A percentile compares a stretch with the other conserved stretches of the same genome.
Conservation (phyloP, 2,329 filamentous ascomycete genomes). For the Thielaviopsis cerberus region DNA sequence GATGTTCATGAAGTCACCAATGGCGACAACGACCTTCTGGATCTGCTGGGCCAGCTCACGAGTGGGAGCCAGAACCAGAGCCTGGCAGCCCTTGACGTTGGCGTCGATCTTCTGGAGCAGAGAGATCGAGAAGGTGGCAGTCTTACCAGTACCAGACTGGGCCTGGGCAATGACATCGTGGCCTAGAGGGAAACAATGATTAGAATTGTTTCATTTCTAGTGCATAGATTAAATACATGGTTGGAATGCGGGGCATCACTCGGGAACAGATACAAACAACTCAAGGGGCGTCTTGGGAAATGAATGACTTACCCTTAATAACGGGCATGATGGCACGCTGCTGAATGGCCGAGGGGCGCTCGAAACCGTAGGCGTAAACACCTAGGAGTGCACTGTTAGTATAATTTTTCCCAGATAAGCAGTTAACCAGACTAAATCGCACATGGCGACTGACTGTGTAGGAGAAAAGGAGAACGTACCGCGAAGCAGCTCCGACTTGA, state of each 20-base stretch:
- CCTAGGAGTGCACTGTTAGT: conserved; percentile 25
- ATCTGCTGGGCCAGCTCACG: conserved; percentile 98
- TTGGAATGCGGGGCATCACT: not conserved
- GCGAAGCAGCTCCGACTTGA: conserved; percentile 93
- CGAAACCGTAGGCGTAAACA: conserved; percentile 99
- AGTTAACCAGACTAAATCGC: not conserved
- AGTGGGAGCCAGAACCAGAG: conserved; percentile 90
- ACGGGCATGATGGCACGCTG: conserved; percentile 99
- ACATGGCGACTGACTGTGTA: conserved; percentile 7
- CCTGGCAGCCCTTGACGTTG: conserved; percentile 90
- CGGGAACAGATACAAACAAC: not conserved
- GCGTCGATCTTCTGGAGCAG: conserved; percentile 97
- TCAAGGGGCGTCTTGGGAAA: not conserved
- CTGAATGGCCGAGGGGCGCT: conserved; percentile 98
- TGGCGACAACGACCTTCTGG: conserved; percentile 96
- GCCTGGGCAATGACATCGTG: conserved; percentile 99
- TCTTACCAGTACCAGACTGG: conserved; percentile 99
- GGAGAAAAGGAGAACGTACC: conserved; percentile 26
- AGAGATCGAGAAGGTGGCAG: conserved; percentile 97
- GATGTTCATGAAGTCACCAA: conserved; percentile 98
- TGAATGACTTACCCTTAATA: conserved; percentile 66
- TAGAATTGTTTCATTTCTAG: not conserved
- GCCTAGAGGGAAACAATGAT: conserved; percentile 28
- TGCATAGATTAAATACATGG: not conserved
- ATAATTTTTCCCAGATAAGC: not conserved